Evolutionary conservation across 345 rosid species (phyloP), one percentile per base, ranked within the genome.

Genomic region (Eucalyptus grandis): DNA sequence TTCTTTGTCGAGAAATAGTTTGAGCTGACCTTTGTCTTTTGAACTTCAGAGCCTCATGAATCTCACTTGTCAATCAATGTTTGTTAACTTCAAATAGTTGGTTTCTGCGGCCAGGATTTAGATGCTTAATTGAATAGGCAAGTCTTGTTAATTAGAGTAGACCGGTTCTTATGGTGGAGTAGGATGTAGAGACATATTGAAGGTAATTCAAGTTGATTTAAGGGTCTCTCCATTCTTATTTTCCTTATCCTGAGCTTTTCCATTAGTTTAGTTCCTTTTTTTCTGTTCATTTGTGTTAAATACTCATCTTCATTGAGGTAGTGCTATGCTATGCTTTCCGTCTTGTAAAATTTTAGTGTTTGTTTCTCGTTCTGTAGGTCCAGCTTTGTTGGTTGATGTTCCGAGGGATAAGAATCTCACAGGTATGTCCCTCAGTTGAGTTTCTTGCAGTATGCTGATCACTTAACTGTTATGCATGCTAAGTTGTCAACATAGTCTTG

Each of bases 331-430:
- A 77, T 34, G 44, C 46, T 37, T 34, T n/a, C 27, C 24, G 47
- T 37, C 83, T 21, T 11, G 60, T 87, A 43, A 50, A 19, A 22
- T 81, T 14, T 88, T 87, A 56, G 86, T 49, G 46, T 27, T 16
- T 58, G 21, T 15, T 86, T 89, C 86, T 43, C 40, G 44, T 69
- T 86, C 30, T 40, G 9, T 86, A 94, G 96, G 96, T 87, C 95
- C 94, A 44, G 96, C 94, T 13, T 87, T 96, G 50, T 87, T 96
- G 49, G 91, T 96, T 90, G 96, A 96, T 92, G 96, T 93, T 89
- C 96, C 96, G 9, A 93, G 96, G 89, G 91, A 93, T 88, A 89
- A 92, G 51, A 96, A 96, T 89, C 93, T 96, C 43, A 95, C 98
- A 37, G 99, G 98, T 96, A 90, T 9, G 90, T 86, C 30, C 46